These are phyloP conservation scores for Thermomyces lanuginosus DNA, from an alignment of 2,329 filamentous ascomycete species.

Conservation along the genomic window DNA sequence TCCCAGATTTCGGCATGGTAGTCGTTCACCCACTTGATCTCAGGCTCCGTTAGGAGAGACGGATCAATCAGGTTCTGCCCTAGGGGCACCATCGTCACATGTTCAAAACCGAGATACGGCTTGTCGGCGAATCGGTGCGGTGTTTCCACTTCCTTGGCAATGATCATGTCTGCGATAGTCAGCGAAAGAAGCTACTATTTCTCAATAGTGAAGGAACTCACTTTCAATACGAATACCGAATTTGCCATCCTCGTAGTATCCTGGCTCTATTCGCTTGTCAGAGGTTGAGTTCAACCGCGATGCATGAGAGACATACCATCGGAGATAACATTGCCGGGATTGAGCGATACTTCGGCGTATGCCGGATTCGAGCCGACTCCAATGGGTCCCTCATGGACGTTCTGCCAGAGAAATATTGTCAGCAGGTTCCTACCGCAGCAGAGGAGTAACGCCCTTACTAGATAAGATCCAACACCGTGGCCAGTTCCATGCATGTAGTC, in stretches of 20 bases:
- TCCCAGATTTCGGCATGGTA: conserved; percentile 68
- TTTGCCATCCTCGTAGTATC: conserved; percentile 88
- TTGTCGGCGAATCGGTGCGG: conserved; percentile 82
- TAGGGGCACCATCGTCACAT: conserved; percentile 93
- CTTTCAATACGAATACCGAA: conserved; percentile 94
- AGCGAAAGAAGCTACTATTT: not conserved
- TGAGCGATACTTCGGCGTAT: conserved; percentile 76
- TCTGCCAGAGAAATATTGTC: conserved; percentile 30
- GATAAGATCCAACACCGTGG: conserved; percentile 83
- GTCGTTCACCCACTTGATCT: conserved; percentile 74
- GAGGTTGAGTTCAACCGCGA: conserved; percentile 1
- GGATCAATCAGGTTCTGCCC: conserved; percentile 75
- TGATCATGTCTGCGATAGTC: conserved; percentile 48
- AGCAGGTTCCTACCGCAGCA: not conserved
- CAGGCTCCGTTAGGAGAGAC: conserved; percentile 50
- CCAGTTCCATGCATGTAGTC: conserved; percentile 95
- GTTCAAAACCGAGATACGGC: conserved; percentile 86
- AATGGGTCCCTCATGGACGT: conserved; percentile 94
- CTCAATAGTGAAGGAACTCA: conserved; percentile 16
- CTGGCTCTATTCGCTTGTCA: conserved; percentile 55
- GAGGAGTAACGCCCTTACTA: conserved; percentile 28
- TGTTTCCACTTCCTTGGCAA: conserved; percentile 78
- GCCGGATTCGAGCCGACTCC: conserved; percentile 86
- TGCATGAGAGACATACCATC: conserved; percentile 44
- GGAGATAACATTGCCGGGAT: conserved; percentile 86